A percentile compares a stretch with the other conserved stretches of the same genome.
These are phyloP conservation scores for Sergeia podlipaevii DNA, from an alignment of 208 protist species.

Conservation along the genomic window DNA sequence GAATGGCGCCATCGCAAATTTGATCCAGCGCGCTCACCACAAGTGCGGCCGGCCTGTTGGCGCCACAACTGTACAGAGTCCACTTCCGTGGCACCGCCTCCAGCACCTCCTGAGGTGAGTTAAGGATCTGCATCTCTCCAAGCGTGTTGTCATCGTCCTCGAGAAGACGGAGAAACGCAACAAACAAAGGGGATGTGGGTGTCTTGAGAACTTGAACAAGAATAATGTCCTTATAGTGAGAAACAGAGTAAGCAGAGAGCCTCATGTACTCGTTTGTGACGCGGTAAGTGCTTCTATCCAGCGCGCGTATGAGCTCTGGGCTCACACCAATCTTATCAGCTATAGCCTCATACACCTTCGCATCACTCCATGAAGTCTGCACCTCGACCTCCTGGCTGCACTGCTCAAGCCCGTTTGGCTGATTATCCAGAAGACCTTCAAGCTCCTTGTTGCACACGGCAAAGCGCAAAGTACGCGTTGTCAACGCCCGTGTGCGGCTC, in stretches of 20 bases:
- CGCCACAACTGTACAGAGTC: conserved; percentile 6
- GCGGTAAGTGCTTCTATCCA: conserved; percentile 10
- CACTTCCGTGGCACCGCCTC: conserved; percentile 3
- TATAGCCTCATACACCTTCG: conserved; percentile 19
- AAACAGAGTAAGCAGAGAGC: conserved; percentile 3
- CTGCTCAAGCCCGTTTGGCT: conserved; percentile 13
- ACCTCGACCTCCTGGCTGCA: conserved; percentile 16
- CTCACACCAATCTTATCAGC: conserved; percentile 24
- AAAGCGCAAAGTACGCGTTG: conserved; percentile 22
- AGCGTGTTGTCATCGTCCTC: not conserved
- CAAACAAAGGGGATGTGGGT: not conserved
- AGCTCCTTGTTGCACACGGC: conserved; percentile 26
- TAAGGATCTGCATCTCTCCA: not conserved
- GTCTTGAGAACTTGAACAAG: conserved; percentile 6
- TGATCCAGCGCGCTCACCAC: conserved; percentile 3
- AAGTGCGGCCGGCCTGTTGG: conserved; percentile 13
- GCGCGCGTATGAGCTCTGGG: conserved; percentile 28
- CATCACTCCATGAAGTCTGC: conserved; percentile 7
- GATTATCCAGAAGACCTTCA: conserved; percentile 42
- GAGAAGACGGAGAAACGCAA: conserved; percentile 3
- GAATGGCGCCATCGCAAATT: conserved; percentile 20
- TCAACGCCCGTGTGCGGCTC: conserved; percentile 14
- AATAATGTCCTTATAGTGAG: conserved; percentile 3
- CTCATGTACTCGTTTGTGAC: conserved; percentile 10
- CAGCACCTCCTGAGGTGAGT: conserved; percentile 5